A percentile compares a stretch with the other conserved stretches of the same genome.
Conservation (phyloP, 768 basidiomycete species). For the Leccinum truebloodii region DNA sequence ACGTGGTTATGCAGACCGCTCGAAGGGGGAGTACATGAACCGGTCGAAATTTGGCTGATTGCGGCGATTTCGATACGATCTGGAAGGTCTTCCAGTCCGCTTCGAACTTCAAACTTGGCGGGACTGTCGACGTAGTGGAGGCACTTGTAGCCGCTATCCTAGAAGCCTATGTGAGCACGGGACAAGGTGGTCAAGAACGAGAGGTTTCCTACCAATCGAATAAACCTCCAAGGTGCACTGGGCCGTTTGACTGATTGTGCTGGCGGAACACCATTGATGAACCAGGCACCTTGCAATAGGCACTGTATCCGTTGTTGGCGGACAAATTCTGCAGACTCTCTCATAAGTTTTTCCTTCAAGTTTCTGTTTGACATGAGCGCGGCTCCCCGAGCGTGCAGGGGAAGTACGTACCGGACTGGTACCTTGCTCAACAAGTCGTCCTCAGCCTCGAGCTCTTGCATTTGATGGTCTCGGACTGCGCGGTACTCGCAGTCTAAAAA, state of each 20-base stretch:
- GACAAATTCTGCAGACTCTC: conserved; percentile 89
- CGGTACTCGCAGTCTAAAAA: conserved; percentile 84
- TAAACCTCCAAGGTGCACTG: conserved; percentile 78
- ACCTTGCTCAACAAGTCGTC: conserved; percentile 86
- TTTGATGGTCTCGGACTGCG: conserved; percentile 82
- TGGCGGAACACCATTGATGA: conserved; percentile 73
- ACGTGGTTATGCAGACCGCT: conserved; percentile 61
- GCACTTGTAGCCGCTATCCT: conserved; percentile 80
- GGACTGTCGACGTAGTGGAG: conserved; percentile 83
- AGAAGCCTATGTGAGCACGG: conserved; percentile 9
- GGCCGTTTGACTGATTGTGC: conserved; percentile 53
- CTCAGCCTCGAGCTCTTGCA: conserved; percentile 86
- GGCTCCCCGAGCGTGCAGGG: not conserved
- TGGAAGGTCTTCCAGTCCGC: conserved; percentile 83
- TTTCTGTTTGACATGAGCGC: conserved; percentile 51
- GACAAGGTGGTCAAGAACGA: not conserved
- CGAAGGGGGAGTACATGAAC: conserved; percentile 69
- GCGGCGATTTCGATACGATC: conserved; percentile 80
- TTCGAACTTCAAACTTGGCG: conserved; percentile 75
- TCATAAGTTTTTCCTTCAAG: conserved; percentile 81
- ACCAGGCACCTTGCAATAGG: conserved; percentile 89
- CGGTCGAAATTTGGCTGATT: conserved; percentile 79
- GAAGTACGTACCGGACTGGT: conserved; percentile 68
- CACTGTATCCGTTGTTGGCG: conserved; percentile 87
- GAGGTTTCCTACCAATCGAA: conserved; percentile 65